Conservation (phyloP, 768 basidiomycete genomes). For the Psilocybe subaeruginosa region DNA sequence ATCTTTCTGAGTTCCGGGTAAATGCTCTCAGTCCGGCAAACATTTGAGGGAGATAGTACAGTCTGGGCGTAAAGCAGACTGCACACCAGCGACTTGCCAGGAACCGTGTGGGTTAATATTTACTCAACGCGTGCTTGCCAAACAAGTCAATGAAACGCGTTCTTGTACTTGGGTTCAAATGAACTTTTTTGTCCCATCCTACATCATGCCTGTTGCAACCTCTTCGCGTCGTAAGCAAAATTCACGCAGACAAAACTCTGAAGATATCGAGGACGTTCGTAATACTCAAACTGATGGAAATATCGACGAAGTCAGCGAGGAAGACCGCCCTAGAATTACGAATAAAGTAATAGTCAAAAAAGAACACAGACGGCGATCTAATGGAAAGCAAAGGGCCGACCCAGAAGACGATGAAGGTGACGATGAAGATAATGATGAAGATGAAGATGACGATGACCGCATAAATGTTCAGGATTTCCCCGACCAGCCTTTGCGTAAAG, state of each 20-base stretch:
- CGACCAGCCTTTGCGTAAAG: constrained; percentile 66
- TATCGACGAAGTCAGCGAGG: constrained; percentile 51
- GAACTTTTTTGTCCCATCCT: constrained; percentile 10
- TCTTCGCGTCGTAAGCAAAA: constrained; percentile 41
- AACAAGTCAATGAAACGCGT: constrained; percentile 38
- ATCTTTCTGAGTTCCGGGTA: constrained; percentile 29
- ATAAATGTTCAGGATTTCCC: constrained; percentile 66
- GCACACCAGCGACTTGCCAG: not conserved
- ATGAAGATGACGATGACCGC: constrained; percentile 49
- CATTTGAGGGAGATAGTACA: constrained; percentile 28
- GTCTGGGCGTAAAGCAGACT: not conserved
- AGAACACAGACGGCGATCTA: constrained; percentile 27
- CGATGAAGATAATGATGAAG: constrained; percentile 23
- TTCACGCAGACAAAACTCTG: constrained; percentile 49
- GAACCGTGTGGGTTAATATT: constrained; percentile 18
- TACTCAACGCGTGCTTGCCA: constrained; percentile 25
- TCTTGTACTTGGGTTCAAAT: constrained; percentile 16
- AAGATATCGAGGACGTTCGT: constrained; percentile 63
- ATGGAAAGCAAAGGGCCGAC: constrained; percentile 32
- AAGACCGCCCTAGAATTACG: constrained; percentile 35
- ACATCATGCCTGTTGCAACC: constrained; percentile 40
- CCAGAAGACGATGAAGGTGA: constrained; percentile 23
- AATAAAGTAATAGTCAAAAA: constrained; percentile 34
- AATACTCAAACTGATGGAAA: constrained; percentile 33
- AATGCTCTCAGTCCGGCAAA: constrained; percentile 39